A percentile compares a stretch with the other conserved stretches of the same genome.
phyloP scores from a whole-genome alignment of 1,284 basidiomycete genomes.

The Cryptococcus jaspeensis region DNA sequence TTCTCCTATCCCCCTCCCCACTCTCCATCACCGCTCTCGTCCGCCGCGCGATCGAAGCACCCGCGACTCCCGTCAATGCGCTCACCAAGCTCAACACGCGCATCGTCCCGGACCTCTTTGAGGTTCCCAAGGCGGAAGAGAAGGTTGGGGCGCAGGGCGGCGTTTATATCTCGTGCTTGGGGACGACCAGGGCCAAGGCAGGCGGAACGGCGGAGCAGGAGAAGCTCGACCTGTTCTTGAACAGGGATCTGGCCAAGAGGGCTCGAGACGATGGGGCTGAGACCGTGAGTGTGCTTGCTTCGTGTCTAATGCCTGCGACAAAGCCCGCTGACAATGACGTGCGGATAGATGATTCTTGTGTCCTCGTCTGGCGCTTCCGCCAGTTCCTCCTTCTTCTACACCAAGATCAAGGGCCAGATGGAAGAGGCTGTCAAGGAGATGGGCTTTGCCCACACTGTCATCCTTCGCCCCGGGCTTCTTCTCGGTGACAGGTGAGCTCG shows the following conservation, averaged over 20 bases:
- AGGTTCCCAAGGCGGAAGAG: constrained; percentile 12
- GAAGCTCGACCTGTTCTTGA: constrained; percentile 43
- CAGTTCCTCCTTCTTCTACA: constrained; percentile 32
- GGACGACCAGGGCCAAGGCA: constrained; percentile 41
- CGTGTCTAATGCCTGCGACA: neutral
- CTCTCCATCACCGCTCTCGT: constrained; percentile 43
- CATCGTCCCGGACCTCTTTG: constrained; percentile 27
- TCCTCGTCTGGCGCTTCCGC: constrained; percentile 31
- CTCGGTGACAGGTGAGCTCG: constrained; percentile 40
- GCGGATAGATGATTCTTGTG: constrained; percentile 41
- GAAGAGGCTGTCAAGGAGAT: constrained; percentile 41
- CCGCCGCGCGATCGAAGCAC: constrained; percentile 27
- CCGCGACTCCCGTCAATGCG: constrained; percentile 9
- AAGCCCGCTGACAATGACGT: neutral
- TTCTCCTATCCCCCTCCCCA: constrained; percentile 30
- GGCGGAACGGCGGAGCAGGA: constrained; percentile 36
- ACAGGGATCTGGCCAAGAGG: constrained; percentile 38
- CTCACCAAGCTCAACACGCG: constrained; percentile 27
- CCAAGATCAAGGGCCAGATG: constrained; percentile 44
- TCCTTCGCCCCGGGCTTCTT: constrained; percentile 43
- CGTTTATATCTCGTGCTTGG: constrained; percentile 41
- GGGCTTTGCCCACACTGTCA: constrained; percentile 37
- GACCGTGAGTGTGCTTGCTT: constrained; percentile 29
- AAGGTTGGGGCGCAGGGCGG: constrained; percentile 20
- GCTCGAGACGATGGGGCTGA: constrained; percentile 43